Percentiles rank a stretch among this genome's conserved stretches.
phyloP scores from a whole-genome alignment of 345 rosid genomes.

The Heritiera littoralis region DNA sequence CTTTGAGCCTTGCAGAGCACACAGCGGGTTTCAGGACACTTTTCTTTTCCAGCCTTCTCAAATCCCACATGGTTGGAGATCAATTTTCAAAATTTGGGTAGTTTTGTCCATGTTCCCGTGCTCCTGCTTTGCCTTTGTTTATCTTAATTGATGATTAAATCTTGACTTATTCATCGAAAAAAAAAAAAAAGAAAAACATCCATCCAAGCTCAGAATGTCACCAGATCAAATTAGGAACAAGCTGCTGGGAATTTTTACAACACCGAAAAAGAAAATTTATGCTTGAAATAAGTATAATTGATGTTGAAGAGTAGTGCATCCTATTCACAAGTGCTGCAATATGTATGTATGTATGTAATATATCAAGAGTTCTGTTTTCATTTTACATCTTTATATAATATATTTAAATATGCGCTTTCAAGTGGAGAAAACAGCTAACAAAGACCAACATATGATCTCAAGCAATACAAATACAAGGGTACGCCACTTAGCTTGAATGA shows the following conservation, averaged over 20 bases:
- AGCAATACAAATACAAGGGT: conserved; percentile 49
- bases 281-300: neutral
- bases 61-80: neutral
- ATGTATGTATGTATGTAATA: neutral
- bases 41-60: neutral
- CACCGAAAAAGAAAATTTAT: neutral
- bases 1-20: too few species aligned
- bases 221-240: neutral
- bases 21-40: neutral
- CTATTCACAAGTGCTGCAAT: neutral
- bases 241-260: neutral
- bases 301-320: neutral
- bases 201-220: neutral
- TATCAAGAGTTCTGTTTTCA: neutral
- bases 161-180: neutral
- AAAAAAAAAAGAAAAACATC: neutral
- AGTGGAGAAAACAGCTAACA: conserved; percentile 27
- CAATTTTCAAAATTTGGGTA: neutral
- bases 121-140: neutral
- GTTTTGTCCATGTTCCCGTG: neutral
- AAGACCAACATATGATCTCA: conserved; percentile 52
- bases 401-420: neutral
- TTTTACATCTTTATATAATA: neutral
- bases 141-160: neutral
- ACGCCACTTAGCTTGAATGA: conserved; percentile 47